Conservation (phyloP, 345 rosid genomes). For the Eucalyptus pauciflora region DNA sequence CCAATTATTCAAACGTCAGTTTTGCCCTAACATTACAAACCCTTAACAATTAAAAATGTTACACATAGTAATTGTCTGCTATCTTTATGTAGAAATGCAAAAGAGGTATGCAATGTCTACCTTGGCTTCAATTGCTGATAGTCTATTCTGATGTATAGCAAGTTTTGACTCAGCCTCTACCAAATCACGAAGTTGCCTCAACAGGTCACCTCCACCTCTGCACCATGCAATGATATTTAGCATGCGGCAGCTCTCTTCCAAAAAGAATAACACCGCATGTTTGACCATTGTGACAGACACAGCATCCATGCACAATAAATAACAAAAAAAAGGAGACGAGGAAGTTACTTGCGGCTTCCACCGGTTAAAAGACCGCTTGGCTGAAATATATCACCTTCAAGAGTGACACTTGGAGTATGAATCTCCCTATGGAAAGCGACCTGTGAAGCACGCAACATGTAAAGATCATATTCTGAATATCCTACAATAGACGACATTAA, state of each 20-base stretch:
- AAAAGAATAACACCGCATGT: not conserved
- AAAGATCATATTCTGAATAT: not conserved
- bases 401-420: conserved; percentile 78
- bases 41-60: not conserved
- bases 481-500: not conserved
- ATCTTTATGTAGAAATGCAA: not conserved
- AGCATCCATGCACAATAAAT: not conserved
- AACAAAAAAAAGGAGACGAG: not conserved
- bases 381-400: conserved; percentile 92
- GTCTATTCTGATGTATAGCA: conserved; percentile 45
- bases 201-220: conserved; percentile 82
- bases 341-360: conserved; percentile 79
- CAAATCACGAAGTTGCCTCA: conserved; percentile 75
- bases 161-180: conserved; percentile 75
- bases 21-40: not conserved
- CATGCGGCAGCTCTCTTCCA: not conserved
- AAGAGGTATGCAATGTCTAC: conserved; percentile 9
- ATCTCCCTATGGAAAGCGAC: conserved; percentile 72
- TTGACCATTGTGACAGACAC: not conserved
- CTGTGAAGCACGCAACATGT: conserved; percentile 18
- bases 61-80: not conserved
- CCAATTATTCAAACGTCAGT: not conserved
- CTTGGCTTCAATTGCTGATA: conserved; percentile 76
- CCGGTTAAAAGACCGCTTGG: conserved; percentile 97
- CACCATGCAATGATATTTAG: not conserved